Conservation (phyloP, 2,329 filamentous ascomycete genomes). For the Cladosporium sp. region DNA sequence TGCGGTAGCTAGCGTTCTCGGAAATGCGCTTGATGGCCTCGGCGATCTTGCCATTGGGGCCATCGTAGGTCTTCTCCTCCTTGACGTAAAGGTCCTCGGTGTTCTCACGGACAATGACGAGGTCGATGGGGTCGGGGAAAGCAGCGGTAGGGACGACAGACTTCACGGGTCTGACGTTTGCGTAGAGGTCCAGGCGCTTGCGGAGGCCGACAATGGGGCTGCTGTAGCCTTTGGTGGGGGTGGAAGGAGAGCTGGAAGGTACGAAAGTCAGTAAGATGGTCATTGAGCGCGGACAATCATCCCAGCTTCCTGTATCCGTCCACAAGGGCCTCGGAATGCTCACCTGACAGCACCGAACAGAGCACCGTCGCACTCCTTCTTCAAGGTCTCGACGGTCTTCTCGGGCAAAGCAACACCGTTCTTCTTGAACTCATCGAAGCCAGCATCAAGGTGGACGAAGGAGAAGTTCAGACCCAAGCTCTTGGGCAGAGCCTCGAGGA, state of each 20-base stretch:
- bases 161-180: slow-evolving; percentile 96
- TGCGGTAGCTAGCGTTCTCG: slow-evolving; percentile 78
- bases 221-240: slow-evolving; percentile 90
- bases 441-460: slow-evolving; percentile 89
- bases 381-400: slow-evolving; percentile 83
- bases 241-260: slow-evolving; percentile 68
- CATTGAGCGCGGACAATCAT: background rate
- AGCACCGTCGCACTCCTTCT: slow-evolving; percentile 89
- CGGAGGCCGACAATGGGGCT: slow-evolving; percentile 95
- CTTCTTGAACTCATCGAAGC: slow-evolving; percentile 89
- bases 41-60: slow-evolving; percentile 75
- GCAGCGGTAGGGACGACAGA: slow-evolving; percentile 63
- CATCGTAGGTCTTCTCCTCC: slow-evolving; percentile 82
- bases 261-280: slow-evolving; percentile 29
- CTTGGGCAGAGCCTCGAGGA: slow-evolving; percentile 89
- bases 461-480: slow-evolving; percentile 91
- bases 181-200: slow-evolving; percentile 92
- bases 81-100: slow-evolving; percentile 99
- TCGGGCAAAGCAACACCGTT: slow-evolving; percentile 87
- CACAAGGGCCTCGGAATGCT: background rate
- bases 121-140: slow-evolving; percentile 68
- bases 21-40: slow-evolving; percentile 98
- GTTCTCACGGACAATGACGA: slow-evolving; percentile 98
- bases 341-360: slow-evolving; percentile 85
- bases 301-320: background rate